phyloP scores from a whole-genome alignment of 257 asterid species.

The Schizonepeta tenuifolia region DNA sequence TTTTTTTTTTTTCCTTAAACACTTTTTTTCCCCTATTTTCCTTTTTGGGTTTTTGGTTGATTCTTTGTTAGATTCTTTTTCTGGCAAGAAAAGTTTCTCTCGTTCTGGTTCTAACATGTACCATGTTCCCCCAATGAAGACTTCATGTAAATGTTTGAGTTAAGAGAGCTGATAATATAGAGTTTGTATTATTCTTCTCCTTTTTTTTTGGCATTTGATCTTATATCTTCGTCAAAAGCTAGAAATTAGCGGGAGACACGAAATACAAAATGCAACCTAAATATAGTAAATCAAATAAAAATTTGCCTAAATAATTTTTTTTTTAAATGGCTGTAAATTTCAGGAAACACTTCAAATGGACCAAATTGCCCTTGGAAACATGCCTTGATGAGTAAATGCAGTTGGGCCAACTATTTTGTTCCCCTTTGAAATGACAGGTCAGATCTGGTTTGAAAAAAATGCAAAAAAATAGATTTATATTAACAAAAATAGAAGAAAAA shows the following conservation, averaged over 20 bases:
- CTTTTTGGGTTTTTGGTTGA: constrained; percentile 12
- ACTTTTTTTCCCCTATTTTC: not conserved
- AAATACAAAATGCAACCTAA: too few relatives aligned
- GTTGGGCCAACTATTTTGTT: not conserved
- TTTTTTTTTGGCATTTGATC: not conserved
- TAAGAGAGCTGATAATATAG: constrained; percentile 31
- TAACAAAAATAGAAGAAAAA: not conserved
- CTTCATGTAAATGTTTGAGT: constrained; percentile 54
- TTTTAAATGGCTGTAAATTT: too few relatives aligned
- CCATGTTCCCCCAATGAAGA: constrained; percentile 36
- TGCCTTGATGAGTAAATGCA: not conserved
- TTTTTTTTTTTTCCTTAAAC: not conserved
- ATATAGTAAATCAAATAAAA: too few relatives aligned
- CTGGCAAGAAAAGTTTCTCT: constrained; percentile 31
- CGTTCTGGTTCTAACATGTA: constrained; percentile 31
- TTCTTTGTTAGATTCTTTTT: constrained; percentile 52
- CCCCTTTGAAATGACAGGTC: not conserved
- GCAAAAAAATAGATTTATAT: not conserved
- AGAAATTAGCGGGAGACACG: too few relatives aligned
- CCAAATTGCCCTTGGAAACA: constrained; percentile 1
- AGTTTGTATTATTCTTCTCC: constrained; percentile 26
- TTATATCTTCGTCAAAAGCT: not conserved
- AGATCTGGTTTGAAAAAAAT: not conserved
- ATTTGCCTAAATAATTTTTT: too few relatives aligned
- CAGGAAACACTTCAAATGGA: not conserved